Evolutionary conservation across 306 rosid species (phyloP), one percentile per base, ranked within the genome.

Genomic region (Ammopiptanthus mongolicus): DNA sequence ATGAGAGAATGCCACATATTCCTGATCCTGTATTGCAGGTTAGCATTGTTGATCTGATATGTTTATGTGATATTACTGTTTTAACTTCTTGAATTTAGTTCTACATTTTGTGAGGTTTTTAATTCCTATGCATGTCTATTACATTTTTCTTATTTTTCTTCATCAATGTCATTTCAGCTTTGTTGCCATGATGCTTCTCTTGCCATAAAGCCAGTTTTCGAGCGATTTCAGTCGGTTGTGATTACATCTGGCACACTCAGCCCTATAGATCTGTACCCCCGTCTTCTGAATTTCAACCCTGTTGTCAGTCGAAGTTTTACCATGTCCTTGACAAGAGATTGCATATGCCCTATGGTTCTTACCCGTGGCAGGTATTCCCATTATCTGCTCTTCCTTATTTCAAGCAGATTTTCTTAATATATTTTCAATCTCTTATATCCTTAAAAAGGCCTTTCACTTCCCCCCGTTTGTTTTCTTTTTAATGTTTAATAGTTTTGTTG

Each of bases 281-380:
- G 90, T 65, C 95, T 94, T 70, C 88, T 95, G 68, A 95, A 91
- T 84, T 95, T 95, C 80, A 88, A 91, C 77, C 98, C 97, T 57
- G 97, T 95, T 64, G 95, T 95, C 55, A 87, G 97, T 85, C 89
- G 97, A 83, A 91, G 98, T 86, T 91, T 95, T 90, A 91, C 93
- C 25, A 95, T 95, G 96, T 95, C 98, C 71, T 81, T 95, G 74
- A 95, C 98, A 74, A 88, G 98, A 82, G 98, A 91, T 65, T 95
- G 97, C 87, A 95, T 95, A 74, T 95, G 98, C 73, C 98, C 98
- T n/a, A 95, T 95, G 98, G 98, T 95, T 78, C 98, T 95, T 76
- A 91, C 98, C 23, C 92, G 98, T 37, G 97, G 97, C 75, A 90
- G 98, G 98, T 95, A 87, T 72, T 74, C 71, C 70, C 17, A n/a